phyloP scores from a whole-genome alignment of 2,329 filamentous ascomycete species.

The Penicillium hordei region DNA sequence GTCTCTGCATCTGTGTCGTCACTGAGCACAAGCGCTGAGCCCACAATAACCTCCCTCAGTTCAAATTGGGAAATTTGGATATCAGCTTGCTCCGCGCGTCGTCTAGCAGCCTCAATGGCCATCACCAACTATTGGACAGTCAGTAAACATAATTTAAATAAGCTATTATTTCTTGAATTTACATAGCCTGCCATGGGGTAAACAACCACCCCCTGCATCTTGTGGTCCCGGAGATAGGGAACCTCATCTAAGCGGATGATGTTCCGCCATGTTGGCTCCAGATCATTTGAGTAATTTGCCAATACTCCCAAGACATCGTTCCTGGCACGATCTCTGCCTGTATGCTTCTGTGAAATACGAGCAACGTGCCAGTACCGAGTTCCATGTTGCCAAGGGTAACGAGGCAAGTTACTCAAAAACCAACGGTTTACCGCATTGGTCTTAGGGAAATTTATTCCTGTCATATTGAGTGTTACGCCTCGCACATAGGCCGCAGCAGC shows the following conservation, averaged over 20 bases:
- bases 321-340: slow-evolving; percentile 18
- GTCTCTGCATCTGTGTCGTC: slow-evolving; percentile 52
- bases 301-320: slow-evolving; percentile 31
- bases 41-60: slow-evolving; percentile 50
- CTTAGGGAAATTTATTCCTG: slow-evolving; percentile 20
- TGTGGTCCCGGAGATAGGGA: slow-evolving; percentile 30
- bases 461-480: slow-evolving; percentile 19
- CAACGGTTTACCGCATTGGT: slow-evolving; percentile 16
- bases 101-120: slow-evolving; percentile 35
- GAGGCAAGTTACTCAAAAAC: slow-evolving; percentile 37
- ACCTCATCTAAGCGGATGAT: slow-evolving; percentile 26
- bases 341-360: slow-evolving; percentile 37
- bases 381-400: slow-evolving; percentile 53
- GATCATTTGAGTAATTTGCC: slow-evolving; percentile 27
- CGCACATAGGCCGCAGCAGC: slow-evolving; percentile 22
- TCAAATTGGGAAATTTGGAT: slow-evolving; percentile 46
- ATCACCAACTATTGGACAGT: slow-evolving; percentile 24
- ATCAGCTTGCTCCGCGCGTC: slow-evolving; percentile 27
- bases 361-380: slow-evolving; percentile 47
- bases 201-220: slow-evolving; percentile 35
- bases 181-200: slow-evolving; percentile 30
- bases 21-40: slow-evolving; percentile 49
- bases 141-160: neutral
- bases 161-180: neutral
- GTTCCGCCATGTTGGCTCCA: slow-evolving; percentile 31